phyloP scores from a whole-genome alignment of 306 rosid species.

The Begonia masoniana region DNA sequence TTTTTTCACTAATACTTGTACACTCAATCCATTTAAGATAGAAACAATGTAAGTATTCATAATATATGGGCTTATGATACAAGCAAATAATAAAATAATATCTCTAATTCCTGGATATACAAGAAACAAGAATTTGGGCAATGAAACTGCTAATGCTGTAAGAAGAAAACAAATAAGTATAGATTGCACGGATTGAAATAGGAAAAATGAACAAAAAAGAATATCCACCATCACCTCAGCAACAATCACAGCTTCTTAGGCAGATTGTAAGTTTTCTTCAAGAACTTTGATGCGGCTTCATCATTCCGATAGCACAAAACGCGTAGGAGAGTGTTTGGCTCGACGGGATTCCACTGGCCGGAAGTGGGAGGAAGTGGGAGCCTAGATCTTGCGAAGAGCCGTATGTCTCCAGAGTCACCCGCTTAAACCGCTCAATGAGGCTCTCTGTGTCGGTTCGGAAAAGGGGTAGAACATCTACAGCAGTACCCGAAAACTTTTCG shows the following conservation, averaged over 20 bases:
- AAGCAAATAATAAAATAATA: no score
- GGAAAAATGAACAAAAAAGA: no score
- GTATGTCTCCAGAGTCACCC: conserved; percentile 53
- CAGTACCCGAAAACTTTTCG: conserved; percentile 59
- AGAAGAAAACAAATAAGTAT: no score
- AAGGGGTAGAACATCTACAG: conserved; percentile 67
- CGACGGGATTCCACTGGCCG: conserved; percentile 87
- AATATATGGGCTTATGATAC: no score
- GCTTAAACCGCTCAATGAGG: conserved; percentile 66
- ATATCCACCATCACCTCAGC: no score
- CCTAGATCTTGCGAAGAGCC: conserved; percentile 74
- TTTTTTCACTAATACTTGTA: no score
- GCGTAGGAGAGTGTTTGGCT: conserved; percentile 87
- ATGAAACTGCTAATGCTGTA: no score
- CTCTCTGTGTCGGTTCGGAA: conserved; percentile 69
- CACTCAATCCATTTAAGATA: no score
- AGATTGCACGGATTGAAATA: no score
- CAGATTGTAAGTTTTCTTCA: conserved; percentile 76
- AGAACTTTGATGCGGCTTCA: conserved; percentile 75
- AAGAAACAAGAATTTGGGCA: no score
- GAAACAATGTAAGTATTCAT: no score
- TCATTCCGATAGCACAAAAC: conserved; percentile 81
- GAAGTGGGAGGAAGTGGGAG: conserved; percentile 94
- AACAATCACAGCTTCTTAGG: conserved; percentile 64
- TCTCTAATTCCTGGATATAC: no score